These are phyloP conservation scores for Botrytis fabae DNA, from an alignment of 2,329 filamentous ascomycete genomes.

Conservation along the genomic window DNA sequence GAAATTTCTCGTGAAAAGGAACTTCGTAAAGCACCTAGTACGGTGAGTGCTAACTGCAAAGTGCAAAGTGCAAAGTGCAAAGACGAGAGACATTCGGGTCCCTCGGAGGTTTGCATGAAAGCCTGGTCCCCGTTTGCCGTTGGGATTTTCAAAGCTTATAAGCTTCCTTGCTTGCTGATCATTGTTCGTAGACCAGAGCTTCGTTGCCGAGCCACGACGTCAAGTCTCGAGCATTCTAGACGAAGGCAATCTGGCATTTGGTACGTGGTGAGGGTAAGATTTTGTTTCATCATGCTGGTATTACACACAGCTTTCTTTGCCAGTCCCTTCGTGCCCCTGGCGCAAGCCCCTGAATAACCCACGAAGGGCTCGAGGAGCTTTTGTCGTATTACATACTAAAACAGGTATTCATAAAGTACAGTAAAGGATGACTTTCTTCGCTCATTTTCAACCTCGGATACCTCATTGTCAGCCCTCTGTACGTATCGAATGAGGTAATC, in stretches of 20 bases:
- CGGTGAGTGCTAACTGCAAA: background rate
- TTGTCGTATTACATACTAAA: background rate
- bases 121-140: background rate
- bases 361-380: background rate
- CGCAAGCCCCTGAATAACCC: background rate
- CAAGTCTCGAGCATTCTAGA: background rate
- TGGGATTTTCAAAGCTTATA: background rate
- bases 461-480: slow-evolving; percentile 26
- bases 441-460: background rate
- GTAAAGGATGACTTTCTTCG: slow-evolving; percentile 22
- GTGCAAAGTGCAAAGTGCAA: background rate
- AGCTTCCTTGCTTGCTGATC: background rate
- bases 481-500: slow-evolving; percentile 59
- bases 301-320: background rate
- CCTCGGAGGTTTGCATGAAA: background rate
- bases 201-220: background rate
- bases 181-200: background rate
- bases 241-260: background rate
- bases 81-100: background rate
- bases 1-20: background rate
- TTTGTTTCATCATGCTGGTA: background rate
- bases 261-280: background rate
- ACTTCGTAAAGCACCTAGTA: background rate
- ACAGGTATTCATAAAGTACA: slow-evolving; percentile 16
- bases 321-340: no score